These are phyloP conservation scores for Macadamia integrifolia DNA, from an alignment of 164 flowering plant genomes.

Conservation along the genomic window DNA sequence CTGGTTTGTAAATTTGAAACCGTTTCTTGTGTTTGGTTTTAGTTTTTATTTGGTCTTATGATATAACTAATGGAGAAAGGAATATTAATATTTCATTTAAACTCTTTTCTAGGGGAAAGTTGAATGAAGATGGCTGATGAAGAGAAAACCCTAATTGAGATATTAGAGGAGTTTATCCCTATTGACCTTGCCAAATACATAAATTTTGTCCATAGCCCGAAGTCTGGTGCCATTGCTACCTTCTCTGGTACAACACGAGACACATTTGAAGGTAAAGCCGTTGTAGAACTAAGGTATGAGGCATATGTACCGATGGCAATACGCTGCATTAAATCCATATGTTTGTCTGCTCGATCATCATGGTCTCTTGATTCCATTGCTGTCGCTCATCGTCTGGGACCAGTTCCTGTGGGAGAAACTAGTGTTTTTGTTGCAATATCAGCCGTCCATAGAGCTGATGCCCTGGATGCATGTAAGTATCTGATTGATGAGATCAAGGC, in stretches of 20 bases:
- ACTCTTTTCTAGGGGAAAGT: not conserved
- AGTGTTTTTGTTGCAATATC: slow-evolving; percentile 86
- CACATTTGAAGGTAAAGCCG: slow-evolving; percentile 74
- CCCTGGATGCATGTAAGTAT: slow-evolving; percentile 76
- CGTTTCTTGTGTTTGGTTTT: too few relatives aligned
- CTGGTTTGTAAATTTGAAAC: too few relatives aligned
- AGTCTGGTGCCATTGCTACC: slow-evolving; percentile 83
- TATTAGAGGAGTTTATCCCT: slow-evolving; percentile 42
- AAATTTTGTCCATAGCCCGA: slow-evolving; percentile 53
- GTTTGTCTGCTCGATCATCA: slow-evolving; percentile 53
- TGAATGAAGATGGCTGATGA: not conserved
- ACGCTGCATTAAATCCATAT: slow-evolving; percentile 55
- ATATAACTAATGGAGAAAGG: too few relatives aligned
- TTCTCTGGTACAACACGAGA: slow-evolving; percentile 90
- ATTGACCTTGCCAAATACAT: slow-evolving; percentile 65
- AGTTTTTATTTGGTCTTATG: too few relatives aligned
- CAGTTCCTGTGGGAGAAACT: slow-evolving; percentile 77
- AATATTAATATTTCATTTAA: too few relatives aligned
- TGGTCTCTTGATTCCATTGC: slow-evolving; percentile 69
- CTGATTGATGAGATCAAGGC: slow-evolving; percentile 92
- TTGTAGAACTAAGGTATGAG: slow-evolving; percentile 80
- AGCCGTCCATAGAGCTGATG: slow-evolving; percentile 73
- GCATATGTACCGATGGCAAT: slow-evolving; percentile 91
- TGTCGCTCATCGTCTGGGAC: slow-evolving; percentile 73
- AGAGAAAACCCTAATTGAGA: slow-evolving; percentile 59